Evolutionary conservation across 129 eudicot genomes (phyloP), one percentile per base, ranked within the genome.

Genomic region (Arctium lappa): DNA sequence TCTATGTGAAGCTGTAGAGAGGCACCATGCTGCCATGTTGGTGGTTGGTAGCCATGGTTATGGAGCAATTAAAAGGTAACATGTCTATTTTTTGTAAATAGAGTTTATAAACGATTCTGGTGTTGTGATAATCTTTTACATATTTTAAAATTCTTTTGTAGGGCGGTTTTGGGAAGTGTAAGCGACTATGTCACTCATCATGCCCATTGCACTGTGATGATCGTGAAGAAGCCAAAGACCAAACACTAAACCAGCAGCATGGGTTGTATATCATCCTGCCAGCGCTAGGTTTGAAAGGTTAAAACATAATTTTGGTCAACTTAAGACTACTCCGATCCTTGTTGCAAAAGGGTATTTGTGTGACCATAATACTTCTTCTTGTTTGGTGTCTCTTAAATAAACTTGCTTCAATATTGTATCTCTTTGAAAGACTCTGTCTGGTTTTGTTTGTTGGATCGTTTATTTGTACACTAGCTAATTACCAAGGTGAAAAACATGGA

Each of bases 161-260:
- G 98, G 97, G 94, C 98, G 82, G 97, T 94, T 70, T 82, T 94
- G 88, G 98, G 98, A 6, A 94, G 98, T 50, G 98, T 94, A 42
- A 94, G 97, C 40, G 98, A 94, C 83, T 94, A 94, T 46, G 91
- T 95, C 81, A 88, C 92, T 63, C 98, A 94, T 86, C 98, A 94
- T 88, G 98, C 98, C 75, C 97, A 92, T 74, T 91, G 98, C 91
- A 83, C 89, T 0, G 98, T 94, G 89, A 94, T 91, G 96, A 90
- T 94, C 48, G 98, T 94, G 81, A 94, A 94, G 92, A 92, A 73
- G 92, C 97, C 98, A 0, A 94, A 94, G 85, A 81, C 22, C 85
- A 92, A 94, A 46, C 90, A 92, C 85, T 90, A 69, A 86, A 5
- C 48, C 34, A 29, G 89, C 93, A 82, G 84, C 66, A 86, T 48